Percentiles rank a stretch among this genome's conserved stretches.
Conservation (phyloP, 139 green algal genomes). For the Auxenochlorella protothecoides region DNA sequence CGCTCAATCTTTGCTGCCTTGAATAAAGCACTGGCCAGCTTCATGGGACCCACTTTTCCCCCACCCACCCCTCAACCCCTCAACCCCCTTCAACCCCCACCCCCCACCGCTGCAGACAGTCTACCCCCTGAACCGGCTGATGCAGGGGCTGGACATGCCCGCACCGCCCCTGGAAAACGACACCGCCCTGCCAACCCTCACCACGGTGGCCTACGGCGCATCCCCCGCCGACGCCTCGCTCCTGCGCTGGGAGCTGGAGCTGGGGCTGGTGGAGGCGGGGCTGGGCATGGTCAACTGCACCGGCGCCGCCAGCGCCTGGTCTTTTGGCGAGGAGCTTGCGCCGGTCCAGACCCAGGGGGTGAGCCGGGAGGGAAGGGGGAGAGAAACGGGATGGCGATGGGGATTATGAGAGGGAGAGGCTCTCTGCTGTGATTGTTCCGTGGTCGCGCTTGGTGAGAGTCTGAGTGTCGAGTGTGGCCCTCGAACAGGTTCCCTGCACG, state of each 20-base stretch:
- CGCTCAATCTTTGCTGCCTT: background rate
- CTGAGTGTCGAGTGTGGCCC: background rate
- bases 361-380: background rate
- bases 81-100: background rate
- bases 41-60: background rate
- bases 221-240: no score
- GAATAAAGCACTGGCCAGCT: no score
- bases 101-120: conserved; percentile 7
- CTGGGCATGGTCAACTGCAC: conserved; percentile 35
- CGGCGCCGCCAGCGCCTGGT: conserved; percentile 25
- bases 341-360: background rate
- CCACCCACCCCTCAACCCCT: background rate
- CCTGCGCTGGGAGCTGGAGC: background rate
- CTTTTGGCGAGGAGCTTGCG: conserved; percentile 14
- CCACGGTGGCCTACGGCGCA: no score
- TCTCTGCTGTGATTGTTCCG: background rate
- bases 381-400: background rate
- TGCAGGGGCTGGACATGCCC: conserved; percentile 13
- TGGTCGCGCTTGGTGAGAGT: background rate
- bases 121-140: conserved; percentile 21
- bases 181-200: no score
- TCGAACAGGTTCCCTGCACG: background rate
- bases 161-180: background rate
- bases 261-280: conserved; percentile 3
- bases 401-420: background rate